Percentiles rank a stretch among this genome's conserved stretches.
Conservation (phyloP, 2,329 filamentous ascomycete genomes). For the Helotiales sp. region DNA sequence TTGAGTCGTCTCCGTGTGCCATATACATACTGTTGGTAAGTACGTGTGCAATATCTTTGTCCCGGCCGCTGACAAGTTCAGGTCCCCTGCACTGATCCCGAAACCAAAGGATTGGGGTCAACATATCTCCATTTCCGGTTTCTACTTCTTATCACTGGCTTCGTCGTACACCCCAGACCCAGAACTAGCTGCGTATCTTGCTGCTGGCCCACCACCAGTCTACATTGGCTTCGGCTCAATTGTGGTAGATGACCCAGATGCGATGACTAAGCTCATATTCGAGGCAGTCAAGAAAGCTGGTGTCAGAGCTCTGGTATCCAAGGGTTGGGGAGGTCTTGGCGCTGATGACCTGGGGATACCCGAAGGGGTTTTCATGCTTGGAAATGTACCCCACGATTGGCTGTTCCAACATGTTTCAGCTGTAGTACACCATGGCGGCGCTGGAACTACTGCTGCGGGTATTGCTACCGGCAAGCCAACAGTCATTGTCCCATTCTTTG, state of each 20-base stretch:
- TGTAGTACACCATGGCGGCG: slow-evolving; percentile 87
- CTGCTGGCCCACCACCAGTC: slow-evolving; percentile 71
- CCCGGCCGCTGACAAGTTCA: slow-evolving; percentile 35
- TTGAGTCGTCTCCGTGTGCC: slow-evolving; percentile 77
- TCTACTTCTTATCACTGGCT: slow-evolving; percentile 74
- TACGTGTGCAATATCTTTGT: background rate
- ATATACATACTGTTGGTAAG: slow-evolving; percentile 85
- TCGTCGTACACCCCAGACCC: slow-evolving; percentile 68
- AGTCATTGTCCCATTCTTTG: slow-evolving; percentile 84
- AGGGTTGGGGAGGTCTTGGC: slow-evolving; percentile 87
- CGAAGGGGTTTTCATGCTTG: slow-evolving; percentile 80
- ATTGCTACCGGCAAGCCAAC: slow-evolving; percentile 81
- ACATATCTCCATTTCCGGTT: slow-evolving; percentile 75
- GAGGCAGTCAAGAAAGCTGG: slow-evolving; percentile 70
- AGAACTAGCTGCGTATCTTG: slow-evolving; percentile 69
- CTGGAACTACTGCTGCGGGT: slow-evolving; percentile 87
- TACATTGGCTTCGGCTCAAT: slow-evolving; percentile 88
- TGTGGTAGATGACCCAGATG: slow-evolving; percentile 76
- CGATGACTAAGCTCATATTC: slow-evolving; percentile 73
- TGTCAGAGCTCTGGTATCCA: slow-evolving; percentile 80
- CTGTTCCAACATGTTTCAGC: slow-evolving; percentile 80
- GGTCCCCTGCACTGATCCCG: slow-evolving; percentile 76
- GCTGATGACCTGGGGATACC: slow-evolving; percentile 72
- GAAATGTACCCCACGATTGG: slow-evolving; percentile 89
- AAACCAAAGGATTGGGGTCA: slow-evolving; percentile 78